Base-by-base conservation (phyloP, 306 rosid species). In the Vachellia pachyceras region DNA sequence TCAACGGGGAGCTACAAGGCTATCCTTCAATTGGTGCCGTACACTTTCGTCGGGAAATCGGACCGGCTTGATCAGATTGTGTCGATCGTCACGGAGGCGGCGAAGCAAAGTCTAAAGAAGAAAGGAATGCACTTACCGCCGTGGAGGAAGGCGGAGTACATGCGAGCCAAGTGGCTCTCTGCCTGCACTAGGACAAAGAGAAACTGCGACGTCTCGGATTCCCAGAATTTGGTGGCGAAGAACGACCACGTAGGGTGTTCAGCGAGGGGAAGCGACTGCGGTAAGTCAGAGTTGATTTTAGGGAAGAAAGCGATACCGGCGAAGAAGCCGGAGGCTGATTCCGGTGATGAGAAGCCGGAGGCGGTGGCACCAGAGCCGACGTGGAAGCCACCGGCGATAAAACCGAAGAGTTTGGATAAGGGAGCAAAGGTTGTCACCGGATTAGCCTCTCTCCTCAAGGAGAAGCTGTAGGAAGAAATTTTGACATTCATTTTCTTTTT, bases 91-190 rank as follows among this genome's bases (percentile, higher is more conserved):
- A 86, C 98, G 65, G 99, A 95, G 84, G 97, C 94, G 6, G 94
- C 94, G 33, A 91, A 83, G 44, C 96, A 86, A 82, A 95, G 97
- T 79, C 54, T 95, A 80, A 95, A 95, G 91, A 95, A 89, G 94
- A 95, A 95, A 68, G 99, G 98, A 3, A 93, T 95, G 98, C 98
- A 86, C 54, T 77, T 95, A 41, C 98, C 98, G 72, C 98, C 98
- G 17, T 95, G 98, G 99, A 85, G 99, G 70, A 91, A 91, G 60
- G 89, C 92, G 20, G 98, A 93, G 82, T 95, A 95, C 80, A 92
- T 92, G 91, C 76, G 85, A 9, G 97, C 98, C 50, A 95, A 95
- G 80, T 95, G 99, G 99, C 91, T 93, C 72, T 93, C 99, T 41
- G 23, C 93, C 5, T 86, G 86, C 33, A 81, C 86, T 18, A 84